Conservation (phyloP, 2,329 filamentous ascomycete species). For the Verticillium nonalfalfae region DNA sequence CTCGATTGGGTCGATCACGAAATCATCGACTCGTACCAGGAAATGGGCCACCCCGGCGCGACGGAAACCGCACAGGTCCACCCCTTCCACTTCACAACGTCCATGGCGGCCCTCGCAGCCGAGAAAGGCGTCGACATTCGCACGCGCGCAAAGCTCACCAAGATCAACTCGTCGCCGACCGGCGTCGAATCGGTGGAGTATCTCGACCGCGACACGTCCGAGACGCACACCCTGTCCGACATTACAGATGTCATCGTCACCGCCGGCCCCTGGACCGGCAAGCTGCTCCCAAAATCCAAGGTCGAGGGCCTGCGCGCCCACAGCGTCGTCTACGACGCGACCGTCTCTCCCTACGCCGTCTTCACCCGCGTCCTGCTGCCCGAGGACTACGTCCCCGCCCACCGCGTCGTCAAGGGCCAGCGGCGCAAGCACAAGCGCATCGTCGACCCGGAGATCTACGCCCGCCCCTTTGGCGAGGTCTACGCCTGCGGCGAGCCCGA, state of each 20-base stretch:
- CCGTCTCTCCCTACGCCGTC: conserved; percentile 67
- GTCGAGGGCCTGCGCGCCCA: conserved; percentile 56
- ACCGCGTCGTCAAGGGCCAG: conserved; percentile 38
- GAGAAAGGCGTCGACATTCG: conserved; percentile 63
- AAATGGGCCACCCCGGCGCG: conserved; percentile 67
- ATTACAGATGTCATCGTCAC: conserved; percentile 50
- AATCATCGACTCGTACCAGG: conserved; percentile 63
- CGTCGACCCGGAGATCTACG: conserved; percentile 89
- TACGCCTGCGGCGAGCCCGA: conserved; percentile 94
- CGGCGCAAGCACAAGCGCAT: conserved; percentile 50
- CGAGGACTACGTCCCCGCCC: conserved; percentile 49
- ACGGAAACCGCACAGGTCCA: conserved; percentile 89
- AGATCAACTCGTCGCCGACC: conserved; percentile 49
- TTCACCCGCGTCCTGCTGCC: conserved; percentile 85
- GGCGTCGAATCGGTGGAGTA: conserved; percentile 58
- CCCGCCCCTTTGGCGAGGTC: conserved; percentile 79
- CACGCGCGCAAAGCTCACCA: conserved; percentile 59
- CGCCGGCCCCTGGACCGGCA: conserved; percentile 58
- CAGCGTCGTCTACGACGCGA: conserved; percentile 57
- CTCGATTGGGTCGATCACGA: conserved; percentile 78
- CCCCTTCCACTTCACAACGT: conserved; percentile 81
- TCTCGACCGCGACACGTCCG: conserved; percentile 36
- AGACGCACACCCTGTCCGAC: conserved; percentile 26
- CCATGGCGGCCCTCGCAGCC: conserved; percentile 70
- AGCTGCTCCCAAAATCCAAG: conserved; percentile 49